Base-by-base conservation (phyloP, 495 filamentous ascomycete species). In the Penicillium atrosanguineum region DNA sequence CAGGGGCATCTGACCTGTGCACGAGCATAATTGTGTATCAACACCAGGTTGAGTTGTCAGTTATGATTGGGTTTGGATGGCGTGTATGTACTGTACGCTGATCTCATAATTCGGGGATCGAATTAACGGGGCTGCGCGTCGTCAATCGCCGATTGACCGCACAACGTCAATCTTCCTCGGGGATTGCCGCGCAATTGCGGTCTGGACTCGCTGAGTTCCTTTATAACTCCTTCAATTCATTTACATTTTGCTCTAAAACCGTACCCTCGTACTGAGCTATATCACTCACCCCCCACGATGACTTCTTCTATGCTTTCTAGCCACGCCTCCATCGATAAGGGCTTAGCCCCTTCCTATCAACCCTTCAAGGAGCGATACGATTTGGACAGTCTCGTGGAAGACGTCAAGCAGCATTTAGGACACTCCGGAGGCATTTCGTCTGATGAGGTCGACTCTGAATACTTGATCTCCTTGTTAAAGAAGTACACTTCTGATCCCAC, bases 401-500 rank as follows among this genome's bases (percentile, higher is more conserved):
- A 70, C 40, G 60, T 72, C 31, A 70, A 68, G 43, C 7, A 53
- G 14, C 59, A 71, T 21, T 52, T 72, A 7, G 69, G 69, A 4
- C 44, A 60, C 1, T 61, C 62, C 0, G 55, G 62, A 0, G 68
- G 69, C 0, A 69, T 72, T n/a, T 67, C 61, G 1, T 64, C 63
- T 0, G 46, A 63, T 15, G 63, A 68, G 8, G 63, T 70, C 7
- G 57, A 70, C 37, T 46, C 56, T n/a, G 44, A 60, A 11, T 59
- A 72, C 36, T 29, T 72, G 20, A 68, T 68, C 31, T 67, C 66
- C 0, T 46, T 72, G 14, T 53, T 57, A 7, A 49, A 55, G 44
- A 72, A 69, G 42, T 72, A 72, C 46, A 46, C 56, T n/a, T 64
- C 65, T 14, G 61, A 71, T 37, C 64, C 62, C 1, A 59, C 52